Percentiles rank a stretch among this genome's conserved stretches.
Conservation (phyloP, 805 yeast species). For the Lachancea thermotolerans region DNA sequence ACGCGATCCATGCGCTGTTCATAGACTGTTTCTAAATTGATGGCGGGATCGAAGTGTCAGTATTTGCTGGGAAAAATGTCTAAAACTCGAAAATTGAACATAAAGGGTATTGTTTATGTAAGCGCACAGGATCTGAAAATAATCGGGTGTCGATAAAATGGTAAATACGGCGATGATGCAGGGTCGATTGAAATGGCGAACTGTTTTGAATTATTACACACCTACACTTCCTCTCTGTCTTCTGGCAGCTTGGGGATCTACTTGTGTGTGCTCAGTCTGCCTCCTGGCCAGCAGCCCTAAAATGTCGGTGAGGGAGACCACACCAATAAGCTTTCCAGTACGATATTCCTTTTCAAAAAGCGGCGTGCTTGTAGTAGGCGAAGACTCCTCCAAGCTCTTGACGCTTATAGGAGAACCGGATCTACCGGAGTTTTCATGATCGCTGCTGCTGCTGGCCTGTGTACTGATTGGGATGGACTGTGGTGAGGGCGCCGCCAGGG, state of each 20-base stretch:
- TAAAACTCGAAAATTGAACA: too few relatives aligned
- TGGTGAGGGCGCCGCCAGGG: slow-evolving; percentile 15
- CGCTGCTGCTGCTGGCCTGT: slow-evolving; percentile 3
- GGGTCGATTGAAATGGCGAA: too few relatives aligned
- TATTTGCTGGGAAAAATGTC: too few relatives aligned
- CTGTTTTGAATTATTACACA: not conserved
- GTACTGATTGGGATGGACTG: slow-evolving; percentile 18
- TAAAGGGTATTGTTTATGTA: too few relatives aligned
- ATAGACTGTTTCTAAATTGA: too few relatives aligned
- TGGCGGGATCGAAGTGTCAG: too few relatives aligned
- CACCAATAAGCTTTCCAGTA: slow-evolving; percentile 83
- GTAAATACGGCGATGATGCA: too few relatives aligned
- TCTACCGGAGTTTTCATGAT: slow-evolving; percentile 6
- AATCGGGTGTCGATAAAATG: too few relatives aligned
- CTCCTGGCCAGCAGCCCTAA: slow-evolving; percentile 68
- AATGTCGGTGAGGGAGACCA: slow-evolving; percentile 85
- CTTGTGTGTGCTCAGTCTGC: slow-evolving; percentile 53
- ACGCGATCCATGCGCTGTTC: too few relatives aligned
- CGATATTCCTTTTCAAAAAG: slow-evolving; percentile 42
- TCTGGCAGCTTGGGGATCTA: slow-evolving; percentile 84
- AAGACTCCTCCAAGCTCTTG: slow-evolving; percentile 4
- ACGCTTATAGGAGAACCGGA: slow-evolving; percentile 8
- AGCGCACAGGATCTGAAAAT: too few relatives aligned
- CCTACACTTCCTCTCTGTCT: slow-evolving; percentile 67
- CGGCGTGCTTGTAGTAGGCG: slow-evolving; percentile 4